phyloP scores from a whole-genome alignment of 1,139 yeast species.

The Candida mesenterica region DNA sequence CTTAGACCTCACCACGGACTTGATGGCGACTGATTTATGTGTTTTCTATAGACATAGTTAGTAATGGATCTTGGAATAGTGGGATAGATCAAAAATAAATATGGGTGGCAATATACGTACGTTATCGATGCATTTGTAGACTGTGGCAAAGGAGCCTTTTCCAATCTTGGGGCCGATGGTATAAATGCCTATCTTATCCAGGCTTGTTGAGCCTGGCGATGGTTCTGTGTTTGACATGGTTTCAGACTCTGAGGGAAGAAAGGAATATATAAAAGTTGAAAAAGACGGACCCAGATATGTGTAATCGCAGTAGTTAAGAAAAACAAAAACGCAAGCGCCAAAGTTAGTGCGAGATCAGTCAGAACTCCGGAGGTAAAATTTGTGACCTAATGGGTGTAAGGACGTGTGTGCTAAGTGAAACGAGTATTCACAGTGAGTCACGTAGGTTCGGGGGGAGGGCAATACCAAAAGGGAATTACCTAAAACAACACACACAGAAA shows the following conservation, averaged over 20 bases:
- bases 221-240: constrained; percentile 2
- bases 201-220: not conserved
- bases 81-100: too few relatives aligned
- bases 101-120: constrained; percentile 17
- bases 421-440: too few relatives aligned
- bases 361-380: too few relatives aligned
- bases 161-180: constrained; percentile 78
- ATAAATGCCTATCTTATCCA: constrained; percentile 40
- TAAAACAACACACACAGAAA: too few relatives aligned
- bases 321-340: too few relatives aligned
- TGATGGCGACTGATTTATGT: constrained; percentile 73
- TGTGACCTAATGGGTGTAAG: too few relatives aligned
- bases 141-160: constrained; percentile 92
- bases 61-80: constrained; percentile 3
- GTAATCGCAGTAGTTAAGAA: too few relatives aligned
- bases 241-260: too few relatives aligned
- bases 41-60: constrained; percentile 26
- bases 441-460: too few relatives aligned
- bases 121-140: constrained; percentile 53
- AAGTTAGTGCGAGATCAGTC: too few relatives aligned
- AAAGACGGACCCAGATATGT: not conserved
- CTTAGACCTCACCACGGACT: constrained; percentile 80
- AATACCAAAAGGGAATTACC: too few relatives aligned
- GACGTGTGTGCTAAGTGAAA: too few relatives aligned
- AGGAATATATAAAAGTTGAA: not conserved